A percentile compares a stretch with the other conserved stretches of the same genome.
These are phyloP conservation scores for Beverwykella pulmonaria DNA, from an alignment of 495 filamentous ascomycete genomes.

Conservation along the genomic window DNA sequence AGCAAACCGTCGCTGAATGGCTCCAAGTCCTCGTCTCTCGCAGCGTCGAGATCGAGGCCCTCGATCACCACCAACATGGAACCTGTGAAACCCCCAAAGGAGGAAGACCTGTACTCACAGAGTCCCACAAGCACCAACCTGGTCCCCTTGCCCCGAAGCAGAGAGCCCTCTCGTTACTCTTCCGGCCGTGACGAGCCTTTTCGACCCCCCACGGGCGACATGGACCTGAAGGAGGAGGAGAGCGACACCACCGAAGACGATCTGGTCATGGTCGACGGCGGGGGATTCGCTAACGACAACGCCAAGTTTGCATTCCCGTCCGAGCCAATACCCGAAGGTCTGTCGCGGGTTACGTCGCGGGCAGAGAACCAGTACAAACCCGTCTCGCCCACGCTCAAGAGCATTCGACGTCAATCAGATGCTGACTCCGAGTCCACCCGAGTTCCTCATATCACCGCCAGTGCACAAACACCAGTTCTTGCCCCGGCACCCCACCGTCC, in stretches of 20 bases:
- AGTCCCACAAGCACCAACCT: conserved; percentile 1
- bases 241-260: conserved; percentile 41
- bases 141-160: neutral
- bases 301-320: conserved; percentile 19
- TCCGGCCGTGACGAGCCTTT: conserved; percentile 19
- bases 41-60: conserved; percentile 24
- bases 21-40: conserved; percentile 22
- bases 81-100: neutral
- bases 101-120: conserved; percentile 14
- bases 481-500: conserved; percentile 38
- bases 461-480: conserved; percentile 27
- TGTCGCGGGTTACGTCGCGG: conserved; percentile 4
- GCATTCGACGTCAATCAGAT: conserved; percentile 1
- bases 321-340: conserved; percentile 1
- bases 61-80: conserved; percentile 19
- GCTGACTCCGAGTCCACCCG: conserved; percentile 16
- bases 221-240: conserved; percentile 27
- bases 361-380: conserved; percentile 9
- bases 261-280: conserved; percentile 34
- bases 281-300: conserved; percentile 25
- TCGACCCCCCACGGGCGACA: conserved; percentile 16
- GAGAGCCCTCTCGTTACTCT: conserved; percentile 4
- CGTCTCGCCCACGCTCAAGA: neutral
- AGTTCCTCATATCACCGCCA: conserved; percentile 8
- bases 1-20: conserved; percentile 27